Percentiles rank a stretch among this genome's conserved stretches.
Conservation (phyloP, 176 grass and related monocot species). For the Ensete ventricosum region DNA sequence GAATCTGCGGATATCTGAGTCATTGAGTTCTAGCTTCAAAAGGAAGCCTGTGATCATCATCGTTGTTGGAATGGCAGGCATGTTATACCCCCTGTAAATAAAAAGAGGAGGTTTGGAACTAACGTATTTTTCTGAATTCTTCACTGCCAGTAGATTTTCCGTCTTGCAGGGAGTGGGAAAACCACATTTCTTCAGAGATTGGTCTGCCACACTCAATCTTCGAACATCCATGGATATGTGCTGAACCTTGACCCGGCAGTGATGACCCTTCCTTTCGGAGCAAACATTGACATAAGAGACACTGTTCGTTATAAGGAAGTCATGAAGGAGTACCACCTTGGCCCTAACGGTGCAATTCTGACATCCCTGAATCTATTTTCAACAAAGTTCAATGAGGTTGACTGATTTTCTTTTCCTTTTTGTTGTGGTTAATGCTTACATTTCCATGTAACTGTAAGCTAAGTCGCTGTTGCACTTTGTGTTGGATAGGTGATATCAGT, state of each 20-base stretch:
- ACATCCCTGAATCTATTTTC: constrained; percentile 86
- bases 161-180: constrained; percentile 67
- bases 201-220: constrained; percentile 53
- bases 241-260: constrained; percentile 86
- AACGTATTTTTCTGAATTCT: background rate
- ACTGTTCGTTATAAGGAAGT: constrained; percentile 89
- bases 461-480: background rate
- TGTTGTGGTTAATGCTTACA: background rate
- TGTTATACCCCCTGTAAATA: constrained; percentile 1
- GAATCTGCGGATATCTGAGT: constrained; percentile 44
- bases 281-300: constrained; percentile 93
- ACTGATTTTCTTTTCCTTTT: background rate
- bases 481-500: constrained; percentile 71
- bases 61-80: constrained; percentile 85
- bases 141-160: background rate
- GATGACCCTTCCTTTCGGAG: constrained; percentile 78
- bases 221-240: constrained; percentile 68
- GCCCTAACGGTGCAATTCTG: constrained; percentile 89
- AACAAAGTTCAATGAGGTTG: constrained; percentile 81
- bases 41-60: constrained; percentile 88
- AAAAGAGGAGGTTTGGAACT: background rate
- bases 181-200: constrained; percentile 83
- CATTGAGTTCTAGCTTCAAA: constrained; percentile 41
- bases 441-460: background rate
- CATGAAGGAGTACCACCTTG: constrained; percentile 94